Conservation (phyloP, 257 asterid genomes). For the Jasminum sambac region DNA sequence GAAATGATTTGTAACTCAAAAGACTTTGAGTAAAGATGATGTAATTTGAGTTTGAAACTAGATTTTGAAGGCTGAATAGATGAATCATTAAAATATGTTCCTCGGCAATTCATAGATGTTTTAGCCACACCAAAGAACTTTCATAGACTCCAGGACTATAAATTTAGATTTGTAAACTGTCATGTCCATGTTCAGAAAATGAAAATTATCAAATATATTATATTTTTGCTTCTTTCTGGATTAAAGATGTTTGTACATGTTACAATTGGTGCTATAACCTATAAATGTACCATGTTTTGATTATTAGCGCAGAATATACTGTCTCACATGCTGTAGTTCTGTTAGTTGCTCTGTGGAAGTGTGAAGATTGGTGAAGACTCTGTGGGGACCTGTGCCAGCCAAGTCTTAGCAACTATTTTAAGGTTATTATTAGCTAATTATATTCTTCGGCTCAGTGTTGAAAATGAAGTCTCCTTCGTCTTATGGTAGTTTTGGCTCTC, state of each 20-base stretch:
- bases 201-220: not conserved
- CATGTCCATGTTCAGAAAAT: not conserved
- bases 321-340: not conserved
- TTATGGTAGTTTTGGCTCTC: conserved; percentile 15
- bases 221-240: not conserved
- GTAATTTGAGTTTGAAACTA: not conserved
- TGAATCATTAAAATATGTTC: not conserved
- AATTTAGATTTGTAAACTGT: not conserved
- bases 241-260: not conserved
- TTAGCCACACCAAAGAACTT: not conserved
- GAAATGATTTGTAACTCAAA: not conserved
- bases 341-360: not conserved
- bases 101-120: not conserved
- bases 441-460: conserved; percentile 4
- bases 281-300: not conserved
- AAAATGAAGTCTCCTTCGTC: conserved; percentile 18
- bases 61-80: not conserved
- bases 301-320: not conserved
- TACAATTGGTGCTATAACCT: not conserved
- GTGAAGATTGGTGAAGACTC: not conserved
- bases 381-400: not conserved
- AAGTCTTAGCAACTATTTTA: not conserved
- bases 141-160: not conserved
- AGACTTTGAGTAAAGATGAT: not conserved
- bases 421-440: not conserved